phyloP scores from a whole-genome alignment of 257 asterid species.

The Capsicum rhomboideum region DNA sequence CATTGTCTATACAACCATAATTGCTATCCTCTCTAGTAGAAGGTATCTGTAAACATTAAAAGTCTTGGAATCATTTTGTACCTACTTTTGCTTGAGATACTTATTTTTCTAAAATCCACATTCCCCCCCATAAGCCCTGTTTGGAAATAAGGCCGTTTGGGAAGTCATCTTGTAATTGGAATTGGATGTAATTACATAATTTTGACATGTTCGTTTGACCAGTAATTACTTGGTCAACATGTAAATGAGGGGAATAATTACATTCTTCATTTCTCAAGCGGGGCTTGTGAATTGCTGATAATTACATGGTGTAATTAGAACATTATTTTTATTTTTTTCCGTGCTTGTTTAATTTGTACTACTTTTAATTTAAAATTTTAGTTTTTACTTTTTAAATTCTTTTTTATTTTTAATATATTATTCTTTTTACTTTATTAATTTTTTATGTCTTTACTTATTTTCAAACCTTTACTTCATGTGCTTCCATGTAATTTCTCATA shows the following conservation, averaged over 20 bases:
- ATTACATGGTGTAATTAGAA: background rate
- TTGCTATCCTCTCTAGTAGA: conserved; percentile 68
- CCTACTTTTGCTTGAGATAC: conserved; percentile 3
- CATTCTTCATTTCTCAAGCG: background rate
- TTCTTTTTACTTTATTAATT: background rate
- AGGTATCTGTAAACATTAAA: conserved; percentile 36
- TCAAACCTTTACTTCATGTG: background rate
- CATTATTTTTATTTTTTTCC: background rate
- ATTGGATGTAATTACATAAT: background rate
- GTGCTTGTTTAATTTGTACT: background rate
- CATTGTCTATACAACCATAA: conserved; percentile 74
- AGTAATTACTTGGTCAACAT: background rate
- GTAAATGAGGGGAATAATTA: background rate
- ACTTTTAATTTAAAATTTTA: background rate
- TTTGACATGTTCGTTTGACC: background rate
- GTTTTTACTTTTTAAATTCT: background rate
- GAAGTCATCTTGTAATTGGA: background rate
- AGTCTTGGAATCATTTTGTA: background rate
- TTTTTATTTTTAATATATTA: background rate
- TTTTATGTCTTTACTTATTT: background rate
- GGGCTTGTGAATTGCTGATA: background rate
- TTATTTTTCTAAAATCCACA: background rate
- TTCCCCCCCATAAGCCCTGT: too few relatives aligned
- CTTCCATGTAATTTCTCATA: background rate
- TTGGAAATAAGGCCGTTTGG: background rate